Percentiles rank a stretch among this genome's conserved stretches.
phyloP scores from a whole-genome alignment of 805 yeast genomes.

The Myxozyma neotropica region DNA sequence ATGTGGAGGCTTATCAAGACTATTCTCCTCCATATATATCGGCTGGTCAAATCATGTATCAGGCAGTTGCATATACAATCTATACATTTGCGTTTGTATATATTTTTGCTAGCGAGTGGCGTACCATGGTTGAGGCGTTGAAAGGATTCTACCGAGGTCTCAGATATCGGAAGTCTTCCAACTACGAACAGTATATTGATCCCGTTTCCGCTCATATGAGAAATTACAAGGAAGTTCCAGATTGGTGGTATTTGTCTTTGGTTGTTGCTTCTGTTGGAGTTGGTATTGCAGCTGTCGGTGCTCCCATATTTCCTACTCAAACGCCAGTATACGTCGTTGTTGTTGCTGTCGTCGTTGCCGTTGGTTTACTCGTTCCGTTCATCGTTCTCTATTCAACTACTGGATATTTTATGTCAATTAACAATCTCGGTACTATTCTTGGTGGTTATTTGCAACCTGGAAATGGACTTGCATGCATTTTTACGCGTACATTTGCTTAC shows the following conservation, averaged over 20 bases:
- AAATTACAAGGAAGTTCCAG: conserved; percentile 66
- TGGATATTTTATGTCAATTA: conserved; percentile 59
- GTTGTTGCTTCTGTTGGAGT: conserved; percentile 47
- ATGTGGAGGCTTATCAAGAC: conserved; percentile 13
- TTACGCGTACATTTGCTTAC: conserved; percentile 61
- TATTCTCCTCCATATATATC: conserved; percentile 43
- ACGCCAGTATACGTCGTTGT: conserved; percentile 68
- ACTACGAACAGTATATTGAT: conserved; percentile 55
- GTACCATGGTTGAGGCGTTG: conserved; percentile 58
- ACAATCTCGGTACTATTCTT: conserved; percentile 36
- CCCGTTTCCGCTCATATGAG: conserved; percentile 45
- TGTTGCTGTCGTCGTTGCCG: conserved; percentile 55
- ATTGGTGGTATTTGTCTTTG: conserved; percentile 40
- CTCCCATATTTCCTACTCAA: conserved; percentile 38
- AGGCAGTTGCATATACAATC: conserved; percentile 41
- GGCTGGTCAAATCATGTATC: conserved; percentile 51
- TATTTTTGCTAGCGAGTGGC: conserved; percentile 62
- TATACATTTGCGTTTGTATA: conserved; percentile 68
- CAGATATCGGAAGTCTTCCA: conserved; percentile 48
- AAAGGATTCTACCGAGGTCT: conserved; percentile 54
- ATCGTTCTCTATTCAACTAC: conserved; percentile 65
- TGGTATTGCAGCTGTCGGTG: conserved; percentile 41
- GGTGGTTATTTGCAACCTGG: conserved; percentile 23
- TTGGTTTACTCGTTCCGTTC: conserved; percentile 60
- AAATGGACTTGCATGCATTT: conserved; percentile 49